phyloP scores from a whole-genome alignment of 129 eudicot species.

The Chrysanthemum lavandulifolium region DNA sequence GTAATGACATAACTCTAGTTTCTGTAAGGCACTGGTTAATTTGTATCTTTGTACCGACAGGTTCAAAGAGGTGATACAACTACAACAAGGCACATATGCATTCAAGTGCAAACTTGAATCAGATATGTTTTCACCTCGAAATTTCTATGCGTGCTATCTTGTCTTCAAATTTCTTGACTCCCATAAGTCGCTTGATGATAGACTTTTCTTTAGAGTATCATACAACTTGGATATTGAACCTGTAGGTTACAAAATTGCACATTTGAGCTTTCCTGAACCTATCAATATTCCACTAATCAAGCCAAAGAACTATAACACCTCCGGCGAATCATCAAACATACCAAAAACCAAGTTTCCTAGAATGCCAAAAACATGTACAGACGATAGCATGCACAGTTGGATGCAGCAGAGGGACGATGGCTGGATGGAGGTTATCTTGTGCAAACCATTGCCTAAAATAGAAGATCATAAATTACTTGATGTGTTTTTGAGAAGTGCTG shows the following conservation, averaged over 20 bases:
- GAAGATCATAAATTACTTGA: neutral
- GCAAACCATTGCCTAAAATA: neutral
- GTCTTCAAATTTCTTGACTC: conserved; percentile 9
- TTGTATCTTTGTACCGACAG: neutral
- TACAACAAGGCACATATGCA: conserved; percentile 1
- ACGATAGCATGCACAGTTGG: neutral
- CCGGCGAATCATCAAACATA: neutral
- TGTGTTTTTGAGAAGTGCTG: neutral
- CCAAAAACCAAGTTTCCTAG: neutral
- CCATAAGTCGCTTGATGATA: neutral
- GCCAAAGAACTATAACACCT: conserved; percentile 1
- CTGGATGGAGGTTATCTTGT: conserved; percentile 20
- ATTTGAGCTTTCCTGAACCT: conserved; percentile 4
- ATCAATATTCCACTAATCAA: conserved; percentile 18
- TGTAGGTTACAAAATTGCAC: neutral
- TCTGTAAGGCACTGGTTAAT: neutral
- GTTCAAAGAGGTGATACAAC: conserved; percentile 13
- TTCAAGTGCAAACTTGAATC: conserved; percentile 15
- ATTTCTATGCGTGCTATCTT: conserved; percentile 3
- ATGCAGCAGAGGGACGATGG: conserved; percentile 20
- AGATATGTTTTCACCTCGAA: conserved; percentile 11
- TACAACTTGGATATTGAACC: neutral
- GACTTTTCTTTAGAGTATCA: neutral
- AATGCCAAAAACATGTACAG: neutral
- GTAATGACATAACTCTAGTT: neutral